These are phyloP conservation scores for Aspergillus uvarum DNA, from an alignment of 2,329 filamentous ascomycete genomes.

Conservation along the genomic window DNA sequence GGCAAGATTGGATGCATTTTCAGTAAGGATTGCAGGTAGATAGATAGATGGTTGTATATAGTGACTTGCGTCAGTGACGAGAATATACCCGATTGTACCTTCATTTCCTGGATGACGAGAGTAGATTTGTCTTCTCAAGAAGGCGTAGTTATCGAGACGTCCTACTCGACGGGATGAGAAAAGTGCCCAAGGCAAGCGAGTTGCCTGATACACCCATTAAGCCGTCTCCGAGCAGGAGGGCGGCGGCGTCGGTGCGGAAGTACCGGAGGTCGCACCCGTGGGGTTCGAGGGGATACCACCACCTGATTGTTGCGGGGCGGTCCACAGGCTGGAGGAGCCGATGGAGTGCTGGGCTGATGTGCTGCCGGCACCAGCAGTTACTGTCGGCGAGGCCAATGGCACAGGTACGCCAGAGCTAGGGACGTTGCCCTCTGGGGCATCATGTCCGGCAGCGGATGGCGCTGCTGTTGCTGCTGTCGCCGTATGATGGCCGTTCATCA, in stretches of 20 bases:
- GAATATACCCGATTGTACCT: too few relatives aligned
- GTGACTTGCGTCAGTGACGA: too few relatives aligned
- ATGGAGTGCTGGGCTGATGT: slow-evolving; percentile 8
- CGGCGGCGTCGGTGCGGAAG: slow-evolving; percentile 2
- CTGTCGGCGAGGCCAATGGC: slow-evolving; percentile 6
- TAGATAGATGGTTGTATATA: too few relatives aligned
- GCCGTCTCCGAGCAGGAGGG: background rate
- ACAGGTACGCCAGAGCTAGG: slow-evolving; percentile 1
- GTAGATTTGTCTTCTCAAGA: too few relatives aligned
- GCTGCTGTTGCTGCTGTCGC: background rate
- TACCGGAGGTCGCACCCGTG: slow-evolving; percentile 12
- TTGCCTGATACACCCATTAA: background rate
- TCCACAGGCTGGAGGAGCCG: slow-evolving; percentile 23
- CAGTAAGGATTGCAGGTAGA: too few relatives aligned
- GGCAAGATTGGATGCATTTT: too few relatives aligned
- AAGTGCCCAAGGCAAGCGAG: background rate
- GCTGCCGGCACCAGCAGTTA: slow-evolving; percentile 16
- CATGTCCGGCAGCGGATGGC: background rate
- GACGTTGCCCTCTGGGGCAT: slow-evolving; percentile 1
- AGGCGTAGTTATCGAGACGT: background rate
- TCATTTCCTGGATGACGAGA: too few relatives aligned
- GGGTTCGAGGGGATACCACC: slow-evolving; percentile 25
- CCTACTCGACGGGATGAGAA: background rate
- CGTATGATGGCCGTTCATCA: slow-evolving; percentile 34
- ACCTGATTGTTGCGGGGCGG: slow-evolving; percentile 21